Evolutionary conservation across 805 yeast genomes (phyloP), one percentile per base, ranked within the genome.

Genomic region (Saccharomycopsis microspora): DNA sequence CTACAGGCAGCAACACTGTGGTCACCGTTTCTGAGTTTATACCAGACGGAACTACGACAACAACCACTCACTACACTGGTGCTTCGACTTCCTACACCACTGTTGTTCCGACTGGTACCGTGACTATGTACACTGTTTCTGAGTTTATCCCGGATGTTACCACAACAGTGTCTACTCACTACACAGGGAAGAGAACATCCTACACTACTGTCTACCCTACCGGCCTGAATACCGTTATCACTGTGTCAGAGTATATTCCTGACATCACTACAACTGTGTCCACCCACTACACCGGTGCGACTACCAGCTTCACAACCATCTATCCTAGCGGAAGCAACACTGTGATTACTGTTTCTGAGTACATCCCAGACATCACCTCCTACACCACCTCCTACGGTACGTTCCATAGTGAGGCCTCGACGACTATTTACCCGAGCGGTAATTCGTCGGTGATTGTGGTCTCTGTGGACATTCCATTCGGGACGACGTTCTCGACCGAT

Each of bases 21-120:
- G 29, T 39, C 7, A 39, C 33, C 5, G 42, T 45, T 30, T n/a
- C 32, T 40, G 44, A 38, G 40, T 41, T n/a, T 29, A 34, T 43
- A 3, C 45, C 45, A 8, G 30, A 34, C 9, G 45, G 40, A 6
- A 43, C 45, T 34, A 33, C 34, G 29, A 43, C 39, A 5, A 6
- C 27, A 8, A 43, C 45, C 29, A 34, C 47, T 8, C 32, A 32
- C 38, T 44, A 37, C 39, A 39, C 47, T 32, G 37, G 37, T 10
- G 19, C 33, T 19, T 7, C 32, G 10, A 29, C 47, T 29, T 44
- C 46, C 7, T 27, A 27, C 11, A 39, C 44, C 1, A 46, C 50
- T 43, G 29, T n/a, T 10, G 27, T 6, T n/a, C 43, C 47, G n/a
- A 47, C 50, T 9, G 50, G 47, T 44, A 39, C 50, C 4, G 44